Percentiles rank a stretch among this genome's conserved stretches.
Conservation (phyloP, 2,329 filamentous ascomycete species). For the Pestalotiopsis sp. region DNA sequence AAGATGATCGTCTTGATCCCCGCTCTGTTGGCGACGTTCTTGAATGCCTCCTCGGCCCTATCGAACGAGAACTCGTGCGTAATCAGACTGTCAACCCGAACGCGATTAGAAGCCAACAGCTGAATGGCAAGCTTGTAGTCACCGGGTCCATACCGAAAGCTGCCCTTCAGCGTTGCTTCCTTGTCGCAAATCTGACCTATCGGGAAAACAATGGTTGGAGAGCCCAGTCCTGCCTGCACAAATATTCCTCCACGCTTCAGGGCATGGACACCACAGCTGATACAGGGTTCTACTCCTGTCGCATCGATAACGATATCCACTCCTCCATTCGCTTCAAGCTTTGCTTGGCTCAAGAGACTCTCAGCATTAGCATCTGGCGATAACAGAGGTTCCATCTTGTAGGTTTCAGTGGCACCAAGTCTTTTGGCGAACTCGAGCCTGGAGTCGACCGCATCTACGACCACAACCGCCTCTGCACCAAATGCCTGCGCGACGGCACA, state of each 20-base stretch:
- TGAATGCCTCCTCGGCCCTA: conserved; percentile 83
- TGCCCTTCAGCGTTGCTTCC: conserved; percentile 84
- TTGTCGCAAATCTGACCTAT: conserved; percentile 89
- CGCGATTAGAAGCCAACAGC: conserved; percentile 70
- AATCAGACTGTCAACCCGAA: conserved; percentile 83
- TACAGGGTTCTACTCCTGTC: conserved; percentile 75
- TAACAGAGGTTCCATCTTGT: conserved; percentile 53
- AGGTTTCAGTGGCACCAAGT: conserved; percentile 73
- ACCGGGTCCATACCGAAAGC: conserved; percentile 87
- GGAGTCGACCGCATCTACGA: conserved; percentile 80
- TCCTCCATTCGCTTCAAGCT: conserved; percentile 64
- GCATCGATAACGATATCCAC: conserved; percentile 82
- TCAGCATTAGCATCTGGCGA: conserved; percentile 72
- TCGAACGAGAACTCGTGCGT: conserved; percentile 76
- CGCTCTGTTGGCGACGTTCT: conserved; percentile 82
- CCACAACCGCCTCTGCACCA: conserved; percentile 81
- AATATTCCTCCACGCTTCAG: conserved; percentile 74
- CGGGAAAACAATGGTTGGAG: conserved; percentile 83
- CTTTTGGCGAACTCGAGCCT: conserved; percentile 77
- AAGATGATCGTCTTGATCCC: conserved; percentile 71
- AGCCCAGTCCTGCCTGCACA: conserved; percentile 90
- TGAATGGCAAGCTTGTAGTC: conserved; percentile 86
- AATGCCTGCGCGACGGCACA: conserved; percentile 82
- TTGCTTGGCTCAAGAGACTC: conserved; percentile 55
- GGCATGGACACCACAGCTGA: conserved; percentile 73